Base-by-base conservation (phyloP, 306 rosid species). In the Sindora glabra region DNA sequence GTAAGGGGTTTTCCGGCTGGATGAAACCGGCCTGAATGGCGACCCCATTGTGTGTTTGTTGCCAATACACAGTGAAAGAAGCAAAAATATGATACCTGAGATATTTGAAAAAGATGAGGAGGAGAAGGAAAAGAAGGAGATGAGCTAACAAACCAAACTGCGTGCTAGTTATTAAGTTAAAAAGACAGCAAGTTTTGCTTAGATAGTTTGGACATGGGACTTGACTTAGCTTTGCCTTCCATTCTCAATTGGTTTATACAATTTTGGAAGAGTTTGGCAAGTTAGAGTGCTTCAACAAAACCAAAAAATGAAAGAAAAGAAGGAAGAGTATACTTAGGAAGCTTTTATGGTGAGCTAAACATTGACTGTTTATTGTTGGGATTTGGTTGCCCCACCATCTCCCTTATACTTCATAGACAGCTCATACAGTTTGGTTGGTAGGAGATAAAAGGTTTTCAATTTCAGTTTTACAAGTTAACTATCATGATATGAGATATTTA, bases 61-160 rank as follows among this genome's bases (percentile, higher is more conserved):
- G 65, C 73, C 41, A 69, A 68, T 68, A 65, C 62, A 40, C 48
- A 62, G 77, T 34, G 76, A 64, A 48, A 73, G 79, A 51, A 45
- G 70, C 16, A 5, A 13, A 36, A 57, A 21, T 77, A 42, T 59
- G 62, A 37, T 77, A 36, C 44, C 61, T 32, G 52, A 36, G 70
- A 51, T 73, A 55, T 69, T 74, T 22, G 76, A 65, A 53, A 63
- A 26, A 27, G 56, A 53, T 11, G 61, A 46, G 14, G 54, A 51
- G 24, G 51, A 64, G 57, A 40, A 74, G 47, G 49, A 71, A 56
- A 18, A 59, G 26, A 51, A 59, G 83, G 62, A 71, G 97, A 83
- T 90, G 78, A 87, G 75, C 97, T 81, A 90, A 87, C 96, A 40
- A 74, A 90, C 89, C 96, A 83, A 87, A 78, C 72, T 78, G 2